A percentile compares a stretch with the other conserved stretches of the same genome.
phyloP scores from a whole-genome alignment of 129 eudicot genomes.

The Ambrosia artemisiifolia region DNA sequence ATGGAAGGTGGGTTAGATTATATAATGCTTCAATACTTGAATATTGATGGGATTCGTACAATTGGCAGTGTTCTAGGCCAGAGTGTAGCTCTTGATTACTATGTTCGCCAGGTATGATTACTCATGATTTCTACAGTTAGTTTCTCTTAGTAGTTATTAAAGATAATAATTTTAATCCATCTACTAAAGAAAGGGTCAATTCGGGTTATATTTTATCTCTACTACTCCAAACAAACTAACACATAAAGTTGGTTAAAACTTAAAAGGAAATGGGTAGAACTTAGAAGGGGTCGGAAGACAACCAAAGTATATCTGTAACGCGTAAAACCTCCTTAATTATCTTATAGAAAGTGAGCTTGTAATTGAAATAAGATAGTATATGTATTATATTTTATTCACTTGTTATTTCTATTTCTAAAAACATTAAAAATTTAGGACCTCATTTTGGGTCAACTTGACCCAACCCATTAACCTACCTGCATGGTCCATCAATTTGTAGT shows the following conservation, averaged over 20 bases:
- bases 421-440: background rate
- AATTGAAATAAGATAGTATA: background rate
- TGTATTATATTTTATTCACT: background rate
- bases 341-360: background rate
- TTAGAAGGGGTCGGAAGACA: background rate
- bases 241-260: background rate
- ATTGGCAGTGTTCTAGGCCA: conserved; percentile 97
- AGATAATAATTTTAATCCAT: background rate
- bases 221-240: background rate
- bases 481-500: background rate
- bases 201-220: background rate
- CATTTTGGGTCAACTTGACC: background rate
- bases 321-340: background rate
- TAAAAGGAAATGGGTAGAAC: conserved; percentile 2
- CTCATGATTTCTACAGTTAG: conserved; percentile 1
- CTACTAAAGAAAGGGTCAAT: background rate
- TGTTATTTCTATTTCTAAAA: background rate
- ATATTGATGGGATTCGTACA: conserved; percentile 87
- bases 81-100: conserved; percentile 96
- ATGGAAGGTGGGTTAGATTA: conserved; percentile 93
- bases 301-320: background rate
- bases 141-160: background rate
- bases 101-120: conserved; percentile 79
- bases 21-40: conserved; percentile 80
- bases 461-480: background rate